Base-by-base conservation (phyloP, 2,329 filamentous ascomycete genomes). In the Penicillium brasilianum region DNA sequence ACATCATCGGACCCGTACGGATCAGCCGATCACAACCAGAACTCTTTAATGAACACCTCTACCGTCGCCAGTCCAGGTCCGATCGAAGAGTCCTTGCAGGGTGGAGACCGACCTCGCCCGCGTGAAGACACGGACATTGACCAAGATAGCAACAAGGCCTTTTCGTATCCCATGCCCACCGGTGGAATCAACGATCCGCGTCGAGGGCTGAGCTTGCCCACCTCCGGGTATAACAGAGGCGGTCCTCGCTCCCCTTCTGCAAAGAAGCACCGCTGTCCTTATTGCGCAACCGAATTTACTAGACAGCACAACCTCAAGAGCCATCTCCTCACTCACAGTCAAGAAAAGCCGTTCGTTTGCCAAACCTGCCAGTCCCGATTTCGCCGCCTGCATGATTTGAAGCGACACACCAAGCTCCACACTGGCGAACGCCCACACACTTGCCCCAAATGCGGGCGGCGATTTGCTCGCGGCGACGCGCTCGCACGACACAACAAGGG, bases 271-370 rank as follows among this genome's bases (percentile, higher is more conserved):
- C 96, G 95, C 77, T 99, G 95, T 73, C 94, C 92, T 0, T 97
- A 96, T 76, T 99, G 95, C 82, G 88, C 92, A 41, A 97, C 95
- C 5, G 95, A 97, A 72, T 99, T 99, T 70, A 99, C 95, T 30
- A 88, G 95, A 48, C 95, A 98, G 74, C 95, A 98, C 76, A 98
- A 99, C 72, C 85, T 98, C 30, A 99, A 98, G 80, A 97, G 93
- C 69, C 95, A 99, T 80, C 85, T 99, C 59, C 86, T 99, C 74
- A 98, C 95, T 0, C 95, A 98, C 77, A 97, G 93, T 72, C 94
- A 99, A 82, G 95, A 99, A 77, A 99, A 99, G 78, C 95, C 95
- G 0, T 99, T 95, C 73, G 87, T 95, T 30, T 99, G 95, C 74
- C 89, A 92, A 64, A 92, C 91, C n/a, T 99, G 95, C 76, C 87